phyloP scores from a whole-genome alignment of 2,329 filamentous ascomycete species.

The Penicillium sp. region DNA sequence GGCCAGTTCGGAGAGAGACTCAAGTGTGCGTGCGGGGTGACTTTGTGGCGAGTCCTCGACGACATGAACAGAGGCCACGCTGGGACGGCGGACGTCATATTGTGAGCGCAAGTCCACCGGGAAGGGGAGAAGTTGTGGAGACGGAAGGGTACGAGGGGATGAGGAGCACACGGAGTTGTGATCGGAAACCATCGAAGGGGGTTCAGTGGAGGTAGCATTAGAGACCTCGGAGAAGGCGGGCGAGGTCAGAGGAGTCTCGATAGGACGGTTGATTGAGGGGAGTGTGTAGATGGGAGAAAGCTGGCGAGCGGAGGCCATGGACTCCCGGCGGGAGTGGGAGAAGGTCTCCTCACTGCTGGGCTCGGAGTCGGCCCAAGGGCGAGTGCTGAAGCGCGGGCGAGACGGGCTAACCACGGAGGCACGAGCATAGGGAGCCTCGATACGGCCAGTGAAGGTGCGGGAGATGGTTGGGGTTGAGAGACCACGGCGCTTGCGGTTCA shows the following conservation, averaged over 20 bases:
- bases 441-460: constrained; percentile 41
- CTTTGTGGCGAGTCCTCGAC: constrained; percentile 29
- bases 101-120: constrained; percentile 50
- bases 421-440: constrained; percentile 45
- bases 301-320: constrained; percentile 31
- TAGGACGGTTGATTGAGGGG: constrained; percentile 40
- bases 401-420: constrained; percentile 35
- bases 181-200: constrained; percentile 74
- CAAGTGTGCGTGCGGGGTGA: constrained; percentile 25
- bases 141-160: constrained; percentile 56
- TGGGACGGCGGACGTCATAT: constrained; percentile 40
- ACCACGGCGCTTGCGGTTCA: constrained; percentile 73
- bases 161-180: constrained; percentile 65
- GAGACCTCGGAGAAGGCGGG: constrained; percentile 68
- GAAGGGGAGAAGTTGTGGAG: constrained; percentile 45
- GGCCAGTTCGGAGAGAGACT: constrained; percentile 30
- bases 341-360: constrained; percentile 21
- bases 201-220: constrained; percentile 60
- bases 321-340: constrained; percentile 29
- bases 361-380: constrained; percentile 26
- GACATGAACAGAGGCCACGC: constrained; percentile 28
- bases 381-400: constrained; percentile 34
- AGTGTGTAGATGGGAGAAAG: constrained; percentile 46
- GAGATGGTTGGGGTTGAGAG: constrained; percentile 38
- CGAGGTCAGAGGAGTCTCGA: constrained; percentile 65